Evolutionary conservation across 805 yeast species (phyloP).

Genomic region (Metschnikowia drakensbergensis): DNA sequence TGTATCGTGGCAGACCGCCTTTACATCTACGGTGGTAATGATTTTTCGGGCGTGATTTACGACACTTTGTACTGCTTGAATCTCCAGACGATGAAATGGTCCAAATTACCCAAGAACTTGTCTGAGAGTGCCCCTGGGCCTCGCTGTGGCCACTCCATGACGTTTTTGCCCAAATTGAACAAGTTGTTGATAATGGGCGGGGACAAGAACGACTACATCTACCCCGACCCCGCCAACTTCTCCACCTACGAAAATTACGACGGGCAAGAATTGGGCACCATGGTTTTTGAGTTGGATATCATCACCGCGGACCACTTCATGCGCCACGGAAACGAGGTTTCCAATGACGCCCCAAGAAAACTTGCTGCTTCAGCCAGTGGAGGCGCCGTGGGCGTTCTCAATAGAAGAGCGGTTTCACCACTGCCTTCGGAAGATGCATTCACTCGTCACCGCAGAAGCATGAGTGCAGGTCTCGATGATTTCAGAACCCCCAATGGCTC

Average conservation of each 20-base stretch:
- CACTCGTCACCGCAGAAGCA: constrained; percentile 33
- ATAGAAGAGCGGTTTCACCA: constrained; percentile 15
- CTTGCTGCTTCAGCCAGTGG: constrained; percentile 20
- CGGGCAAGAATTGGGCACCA: constrained; percentile 49
- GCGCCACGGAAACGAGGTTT: constrained; percentile 5
- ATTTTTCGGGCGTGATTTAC: constrained; percentile 63
- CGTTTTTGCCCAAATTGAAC: constrained; percentile 61
- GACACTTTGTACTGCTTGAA: constrained; percentile 72
- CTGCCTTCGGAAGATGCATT: constrained; percentile 18
- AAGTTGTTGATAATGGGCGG: constrained; percentile 89
- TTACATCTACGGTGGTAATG: constrained; percentile 89
- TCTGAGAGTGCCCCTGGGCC: constrained; percentile 66
- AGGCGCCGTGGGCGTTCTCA: constrained; percentile 18
- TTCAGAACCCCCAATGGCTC: constrained; percentile 25
- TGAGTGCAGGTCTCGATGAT: constrained; percentile 33
- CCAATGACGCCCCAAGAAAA: constrained; percentile 5
- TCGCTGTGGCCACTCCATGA: constrained; percentile 87
- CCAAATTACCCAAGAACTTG: constrained; percentile 38
- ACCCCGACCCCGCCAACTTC: constrained; percentile 43
- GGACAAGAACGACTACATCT: constrained; percentile 67
- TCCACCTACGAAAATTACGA: constrained; percentile 51
- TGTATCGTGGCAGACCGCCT: constrained; percentile 72
- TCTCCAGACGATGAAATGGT: constrained; percentile 69
- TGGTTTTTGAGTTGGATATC: constrained; percentile 61
- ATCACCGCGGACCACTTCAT: constrained; percentile 36